Percentiles rank a stretch among this genome's conserved stretches.
phyloP scores from a whole-genome alignment of 2,329 filamentous ascomycete species.

The Corinectria fuckeliana region DNA sequence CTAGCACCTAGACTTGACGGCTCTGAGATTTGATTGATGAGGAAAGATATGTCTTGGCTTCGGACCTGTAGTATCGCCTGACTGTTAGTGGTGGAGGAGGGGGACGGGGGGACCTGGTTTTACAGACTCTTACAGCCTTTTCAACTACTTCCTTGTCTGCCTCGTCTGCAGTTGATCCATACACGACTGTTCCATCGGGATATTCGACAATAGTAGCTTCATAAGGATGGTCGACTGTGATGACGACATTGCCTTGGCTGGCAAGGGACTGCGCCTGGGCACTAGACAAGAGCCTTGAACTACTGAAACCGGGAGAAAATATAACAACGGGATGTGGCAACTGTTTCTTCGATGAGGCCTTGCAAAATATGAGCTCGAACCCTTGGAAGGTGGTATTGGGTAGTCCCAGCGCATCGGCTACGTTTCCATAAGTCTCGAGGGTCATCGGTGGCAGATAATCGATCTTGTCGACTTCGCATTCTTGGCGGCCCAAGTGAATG shows the following conservation, averaged over 20 bases:
- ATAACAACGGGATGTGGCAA: conserved; percentile 41
- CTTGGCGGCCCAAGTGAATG: neutral
- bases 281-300: conserved; percentile 47
- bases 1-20: conserved; percentile 1
- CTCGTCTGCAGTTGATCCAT: neutral
- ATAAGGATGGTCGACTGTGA: conserved; percentile 55
- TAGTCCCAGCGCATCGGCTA: conserved; percentile 11
- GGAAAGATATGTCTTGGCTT: conserved; percentile 43
- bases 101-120: neutral
- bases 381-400: conserved; percentile 14
- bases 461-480: conserved; percentile 10
- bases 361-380: conserved; percentile 26
- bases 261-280: conserved; percentile 50
- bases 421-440: neutral
- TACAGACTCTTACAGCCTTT: conserved; percentile 3
- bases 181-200: conserved; percentile 43
- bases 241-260: conserved; percentile 51
- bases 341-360: conserved; percentile 17
- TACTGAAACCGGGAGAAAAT: conserved; percentile 51
- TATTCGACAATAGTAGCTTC: conserved; percentile 51
- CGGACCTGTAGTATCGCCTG: conserved; percentile 32
- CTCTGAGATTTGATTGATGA: conserved; percentile 41
- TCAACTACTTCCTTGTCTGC: conserved; percentile 29
- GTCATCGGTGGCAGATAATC: conserved; percentile 26
- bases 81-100: neutral